Evolutionary conservation across 2,329 filamentous ascomycete genomes (phyloP).

Genomic region (Colletotrichum destructivum): DNA sequence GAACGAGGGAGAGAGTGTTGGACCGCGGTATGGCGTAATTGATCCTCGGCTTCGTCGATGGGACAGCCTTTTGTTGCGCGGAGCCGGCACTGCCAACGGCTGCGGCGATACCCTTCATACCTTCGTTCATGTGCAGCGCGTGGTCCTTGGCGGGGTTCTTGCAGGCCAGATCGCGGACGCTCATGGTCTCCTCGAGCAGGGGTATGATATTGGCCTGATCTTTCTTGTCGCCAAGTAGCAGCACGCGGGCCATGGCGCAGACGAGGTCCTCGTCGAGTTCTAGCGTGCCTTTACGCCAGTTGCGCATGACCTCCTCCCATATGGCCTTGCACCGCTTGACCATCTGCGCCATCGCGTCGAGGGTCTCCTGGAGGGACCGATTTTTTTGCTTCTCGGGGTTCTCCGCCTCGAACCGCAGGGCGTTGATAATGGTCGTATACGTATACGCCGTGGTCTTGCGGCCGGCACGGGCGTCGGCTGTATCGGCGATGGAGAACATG

Average conservation of each 20-base stretch:
- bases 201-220: slow-evolving; percentile 82
- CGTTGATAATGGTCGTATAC: slow-evolving; percentile 87
- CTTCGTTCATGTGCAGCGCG: slow-evolving; percentile 34
- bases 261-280: slow-evolving; percentile 84
- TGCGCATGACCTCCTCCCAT: slow-evolving; percentile 85
- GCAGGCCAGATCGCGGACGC: slow-evolving; percentile 70
- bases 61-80: slow-evolving; percentile 39
- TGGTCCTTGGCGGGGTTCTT: slow-evolving; percentile 3
- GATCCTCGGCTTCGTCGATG: slow-evolving; percentile 29
- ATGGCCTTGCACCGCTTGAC: slow-evolving; percentile 79
- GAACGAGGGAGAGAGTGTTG: slow-evolving; percentile 78
- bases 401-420: slow-evolving; percentile 70
- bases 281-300: slow-evolving; percentile 81
- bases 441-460: slow-evolving; percentile 78
- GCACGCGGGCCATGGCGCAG: slow-evolving; percentile 83
- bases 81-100: slow-evolving; percentile 33
- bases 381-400: slow-evolving; percentile 48
- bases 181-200: slow-evolving; percentile 87
- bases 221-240: slow-evolving; percentile 75
- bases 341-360: slow-evolving; percentile 57
- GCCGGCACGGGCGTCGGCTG: slow-evolving; percentile 72
- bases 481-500: slow-evolving; percentile 82
- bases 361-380: slow-evolving; percentile 50
- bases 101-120: slow-evolving; percentile 45
- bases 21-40: slow-evolving; percentile 62